Evolutionary conservation across 352 stramenopile species (phyloP), one percentile per base, ranked within the genome.

Genomic region (Phytophthora rubi): DNA sequence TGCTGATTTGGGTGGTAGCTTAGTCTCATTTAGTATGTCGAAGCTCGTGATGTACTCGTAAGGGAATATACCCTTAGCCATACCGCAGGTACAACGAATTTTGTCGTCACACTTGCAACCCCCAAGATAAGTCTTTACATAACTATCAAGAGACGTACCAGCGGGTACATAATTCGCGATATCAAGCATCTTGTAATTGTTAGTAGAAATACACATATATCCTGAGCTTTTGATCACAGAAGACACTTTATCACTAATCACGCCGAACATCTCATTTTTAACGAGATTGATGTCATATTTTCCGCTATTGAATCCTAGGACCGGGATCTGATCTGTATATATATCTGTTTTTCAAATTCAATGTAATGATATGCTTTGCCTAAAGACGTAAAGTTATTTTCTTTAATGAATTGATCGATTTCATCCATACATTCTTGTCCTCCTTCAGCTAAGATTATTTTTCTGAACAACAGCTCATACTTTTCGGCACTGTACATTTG

Each of bases 11-110:
- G 65, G 65, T 47, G 71, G 71, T 0, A 76, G 23, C 13, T 28
- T 45, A 53, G 65, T 73, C 30, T 76, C 54, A 32, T 68, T 67
- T 3, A 76, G 53, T 35, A 58, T 56, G 26, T 62, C 52, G 47
- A 80, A 80, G 1, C 15, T 48, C 26, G 59, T 76, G 15, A 80
- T 73, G 23, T 77, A 80, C 33, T 80, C 69, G 74, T 56, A 64
- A 59, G n/a, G 74, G 72, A 45, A 71, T 6, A 48, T 30, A 6
- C 45, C 45, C n/a, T 52, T 52, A 12, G 6, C 45, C 6, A 52
- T 8, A 0, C 60, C 69, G 23, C 23, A 7, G 1, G 42, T 9
- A 26, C 68, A 80, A 21, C 48, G 18, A 55, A 80, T 68, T 45
- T 80, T 80, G 28, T 80, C 57, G 15, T 59, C 42, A 70, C 73